Base-by-base conservation (phyloP, 2,329 filamentous ascomycete species). In the Nannizziopsis arthrosporioides region DNA sequence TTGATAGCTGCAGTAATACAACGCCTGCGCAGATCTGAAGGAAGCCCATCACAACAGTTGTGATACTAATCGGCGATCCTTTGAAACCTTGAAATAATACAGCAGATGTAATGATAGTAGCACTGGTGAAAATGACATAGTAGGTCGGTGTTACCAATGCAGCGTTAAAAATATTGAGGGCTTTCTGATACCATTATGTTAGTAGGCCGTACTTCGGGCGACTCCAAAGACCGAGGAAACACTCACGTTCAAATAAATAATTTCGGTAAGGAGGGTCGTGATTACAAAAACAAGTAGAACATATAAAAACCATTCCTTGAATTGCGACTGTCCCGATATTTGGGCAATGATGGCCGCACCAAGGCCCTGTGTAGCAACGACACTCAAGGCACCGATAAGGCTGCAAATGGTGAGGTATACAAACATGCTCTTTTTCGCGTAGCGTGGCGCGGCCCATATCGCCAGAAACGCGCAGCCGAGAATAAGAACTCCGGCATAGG, bases 261-360 rank as follows among this genome's bases (percentile, higher is more conserved):
- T 95, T 68, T 96, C 92, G 0, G 87, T 94, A 57, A 96, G 57
- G 9, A 98, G 72, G 0, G 92, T 96, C n/a, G 72, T 69, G 54
- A 96, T 75, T 45, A 96, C 88, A 66, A 98, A 96, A 4, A 89
- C 85, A 48, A 96, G 71, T 30, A 96, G 69, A 4, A 96, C 82
- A 67, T 94, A 98, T 35, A 94, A 69, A 62, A 98, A 98, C 90
- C 90, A 96, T 63, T 96, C 80, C 64, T 95, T 94, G 68, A 94
- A 96, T 73, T 98, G 89, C 1, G 82, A 75, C 43, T 80, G 79
- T 12, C 90, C 92, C 14, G 77, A 75, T 51, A 82, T 82, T 70
- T 94, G 88, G 0, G 90, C 85, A 48, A 95, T 77, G 54, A 98
- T 89, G 14, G 90, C 90, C 47, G 90, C 81, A 45, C 92, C 92